Base-by-base conservation (phyloP, 805 yeast species). In the Saccharomycopsis fibuligera region DNA sequence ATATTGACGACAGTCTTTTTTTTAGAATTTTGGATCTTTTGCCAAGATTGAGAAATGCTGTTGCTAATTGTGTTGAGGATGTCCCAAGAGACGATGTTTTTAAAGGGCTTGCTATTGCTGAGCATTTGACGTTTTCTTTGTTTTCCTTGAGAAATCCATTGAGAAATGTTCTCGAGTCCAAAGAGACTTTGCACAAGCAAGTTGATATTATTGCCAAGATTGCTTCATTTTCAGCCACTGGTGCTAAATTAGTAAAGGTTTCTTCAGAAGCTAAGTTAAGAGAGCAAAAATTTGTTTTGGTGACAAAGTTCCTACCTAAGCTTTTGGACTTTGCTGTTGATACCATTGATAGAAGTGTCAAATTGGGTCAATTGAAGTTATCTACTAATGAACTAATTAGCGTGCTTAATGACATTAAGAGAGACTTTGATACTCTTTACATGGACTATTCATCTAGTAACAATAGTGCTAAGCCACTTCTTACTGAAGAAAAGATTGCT, bases 31-130 rank as follows among this genome's bases (percentile, higher is more conserved):
- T 93, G 33, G 98, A 93, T 57, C 60, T 90, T 24, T 64, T 91
- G 39, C 97, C 97, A 2, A 72, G 91, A 41, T 67, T 91, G 49
- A 74, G 96, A 58, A 74, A 81, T 17, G 68, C 86, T 2, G 79
- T 82, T 9, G 63, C 78, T 1, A 69, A 70, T 12, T 76, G 81
- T 12, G 75, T 81, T 6, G 83, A 78, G 5, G 97, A 88, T 57
- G 79, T 86, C 22, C 93, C 96, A 3, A 74, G 73, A 12, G 68
- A 75, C 2, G 95, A 85, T 60, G 75, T 86, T 27, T 84, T 79
- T 53, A 82, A 81, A 55, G 95, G 89, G 35, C 68, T 88, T 57
- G 88, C 89, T 6, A 79, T 81, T 6, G 68, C 79, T 2, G 97
- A 91, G 58, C 82, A 87, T 61, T 61, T 87, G 44, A 62, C 89